Evolutionary conservation across 1,139 yeast species (phyloP), one percentile per base, ranked within the genome.

Genomic region (Blastobotrys serpentis): DNA sequence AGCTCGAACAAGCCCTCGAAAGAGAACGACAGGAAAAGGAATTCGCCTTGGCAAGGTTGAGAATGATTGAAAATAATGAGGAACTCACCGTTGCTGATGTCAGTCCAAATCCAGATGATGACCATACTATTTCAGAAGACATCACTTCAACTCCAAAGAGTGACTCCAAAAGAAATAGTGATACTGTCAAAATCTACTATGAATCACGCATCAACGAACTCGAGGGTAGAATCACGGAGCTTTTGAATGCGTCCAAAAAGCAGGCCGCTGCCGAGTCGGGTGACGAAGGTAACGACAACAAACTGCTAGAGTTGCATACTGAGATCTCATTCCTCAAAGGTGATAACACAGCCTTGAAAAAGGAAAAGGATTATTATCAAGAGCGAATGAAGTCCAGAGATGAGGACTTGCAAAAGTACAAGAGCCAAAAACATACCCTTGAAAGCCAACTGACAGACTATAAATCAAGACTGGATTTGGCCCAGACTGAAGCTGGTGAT

Each of bases 161-260:
- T 22, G 30, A n/a, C 6, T 18, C 25, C 18, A 37, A 34, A 25
- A 42, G 50, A 13, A 30, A 29, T 17, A 46, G 46, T 29, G 38
- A 39, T 2, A 33, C 46, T 8, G 23, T 30, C 14, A 38, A 33
- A 51, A 44, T 40, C 13, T 42, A 48, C 30, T 56, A 52, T 39
- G 56, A 53, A 25, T 43, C 50, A 6, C 52, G 53, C 23, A 56
- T 57, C 30, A 43, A 43, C 8, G 60, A 53, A 39, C 50, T 56
- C 13, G 59, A 56, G 37, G 95, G 54, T 3, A 37, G 43, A 43
- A 49, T 51, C 32, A 22, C 44, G 6, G 48, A 46, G 32, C 38
- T 46, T 7, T 25, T 46, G 18, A 49, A 46, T 23, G 42, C 49
- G 3, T 44, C 51, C 34, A 29, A 45, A 32, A 11, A 30, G 22